Base-by-base conservation (phyloP, 2,329 filamentous ascomycete genomes). In the Colletotrichum sp. region DNA sequence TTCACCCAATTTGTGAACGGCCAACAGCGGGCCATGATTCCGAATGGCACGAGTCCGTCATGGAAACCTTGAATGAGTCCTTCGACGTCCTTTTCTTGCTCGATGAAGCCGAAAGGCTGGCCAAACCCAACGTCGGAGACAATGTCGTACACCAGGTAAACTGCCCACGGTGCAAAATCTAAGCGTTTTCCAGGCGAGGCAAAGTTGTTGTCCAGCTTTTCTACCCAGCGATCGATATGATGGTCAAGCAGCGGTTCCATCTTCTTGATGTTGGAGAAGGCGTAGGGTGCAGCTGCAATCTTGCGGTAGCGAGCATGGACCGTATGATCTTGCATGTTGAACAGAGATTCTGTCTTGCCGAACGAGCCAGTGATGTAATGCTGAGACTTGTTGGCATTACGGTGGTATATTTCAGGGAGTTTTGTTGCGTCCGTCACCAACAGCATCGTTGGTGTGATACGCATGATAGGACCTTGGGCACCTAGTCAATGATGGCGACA, bases 341-440 rank as follows among this genome's bases (percentile, higher is more conserved):
- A 91, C 8, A 92, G 78, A 2, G 85, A 87, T 75, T 91, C 90
- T 6, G 84, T 87, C 71, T 89, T 86, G 18, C 90, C 90, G 77
- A 92, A 91, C 28, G 85, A 88, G 24, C 90, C 90, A 0, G 89
- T 89, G 73, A 91, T 89, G 79, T 92, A 92, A 80, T 91, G 88
- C 65, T 89, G 85, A 2, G 88, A 89, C 79, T 92, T 93, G 81
- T 90, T 85, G 7, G 88, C 89, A 76, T 89, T 84, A 26, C 89
- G 87, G 68, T 86, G 84, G 82, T 92, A 93, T 30, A 93, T 88
- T 16, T 87, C 85, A 0, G 90, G 90, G 3, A 92, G 84, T 79
- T 89, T 88, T 2, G 84, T 88, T 0, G 90, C 86, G 78, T 90
- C 89, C 79, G 82, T 87, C 71, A 91, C 87, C 7, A 90, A 82